These are phyloP conservation scores for Colletotrichum chrysophilum DNA, from an alignment of 2,329 filamentous ascomycete genomes.

Conservation along the genomic window DNA sequence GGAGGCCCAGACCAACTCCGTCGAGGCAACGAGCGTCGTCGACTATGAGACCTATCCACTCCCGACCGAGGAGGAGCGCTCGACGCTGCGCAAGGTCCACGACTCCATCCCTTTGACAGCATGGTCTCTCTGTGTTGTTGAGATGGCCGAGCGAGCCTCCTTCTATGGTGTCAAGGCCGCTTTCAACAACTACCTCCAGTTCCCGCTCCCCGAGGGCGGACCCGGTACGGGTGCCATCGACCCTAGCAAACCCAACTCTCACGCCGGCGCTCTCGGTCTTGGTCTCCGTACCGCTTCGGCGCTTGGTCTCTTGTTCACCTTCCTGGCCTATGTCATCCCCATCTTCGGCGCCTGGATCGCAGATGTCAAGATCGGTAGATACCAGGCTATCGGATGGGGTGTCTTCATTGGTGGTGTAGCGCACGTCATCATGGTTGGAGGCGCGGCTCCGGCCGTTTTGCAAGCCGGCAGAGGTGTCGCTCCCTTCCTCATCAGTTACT, in stretches of 20 bases:
- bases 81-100: slow-evolving; percentile 37
- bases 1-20: background rate
- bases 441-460: slow-evolving; percentile 53
- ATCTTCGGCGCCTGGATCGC: slow-evolving; percentile 62
- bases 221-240: slow-evolving; percentile 52
- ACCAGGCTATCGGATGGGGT: slow-evolving; percentile 73
- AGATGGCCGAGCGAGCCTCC: slow-evolving; percentile 65
- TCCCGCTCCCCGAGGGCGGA: slow-evolving; percentile 57
- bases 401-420: slow-evolving; percentile 71
- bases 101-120: slow-evolving; percentile 54
- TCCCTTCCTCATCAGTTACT: slow-evolving; percentile 66
- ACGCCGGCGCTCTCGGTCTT: slow-evolving; percentile 63
- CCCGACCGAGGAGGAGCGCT: slow-evolving; percentile 12
- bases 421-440: slow-evolving; percentile 71
- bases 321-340: slow-evolving; percentile 63
- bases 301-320: slow-evolving; percentile 57
- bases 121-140: slow-evolving; percentile 64
- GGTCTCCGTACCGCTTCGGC: slow-evolving; percentile 60
- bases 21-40: background rate
- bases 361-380: slow-evolving; percentile 74
- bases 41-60: slow-evolving; percentile 2
- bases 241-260: slow-evolving; percentile 37
- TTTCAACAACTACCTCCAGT: slow-evolving; percentile 68
- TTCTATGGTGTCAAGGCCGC: slow-evolving; percentile 61
- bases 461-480: slow-evolving; percentile 51